Conservation (phyloP, 768 basidiomycete species). For the Kwoniella europaea region DNA sequence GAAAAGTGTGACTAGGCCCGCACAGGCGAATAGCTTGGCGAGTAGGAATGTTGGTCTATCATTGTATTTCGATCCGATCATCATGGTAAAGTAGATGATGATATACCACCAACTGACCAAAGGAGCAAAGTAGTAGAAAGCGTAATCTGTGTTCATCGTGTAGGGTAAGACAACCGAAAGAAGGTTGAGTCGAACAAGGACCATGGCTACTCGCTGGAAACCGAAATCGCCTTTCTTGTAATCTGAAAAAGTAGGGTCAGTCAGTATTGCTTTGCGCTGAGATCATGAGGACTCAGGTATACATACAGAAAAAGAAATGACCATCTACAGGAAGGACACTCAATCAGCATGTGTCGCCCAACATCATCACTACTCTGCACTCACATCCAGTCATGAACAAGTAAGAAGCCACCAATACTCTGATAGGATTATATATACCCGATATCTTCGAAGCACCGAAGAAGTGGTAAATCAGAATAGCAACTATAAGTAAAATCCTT, state of each 20-base stretch:
- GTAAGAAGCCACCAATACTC: constrained; percentile 84
- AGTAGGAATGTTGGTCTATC: constrained; percentile 70
- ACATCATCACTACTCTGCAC: constrained; percentile 10
- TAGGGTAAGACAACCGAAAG: constrained; percentile 81
- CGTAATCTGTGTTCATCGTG: constrained; percentile 88
- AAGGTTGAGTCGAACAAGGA: constrained; percentile 80
- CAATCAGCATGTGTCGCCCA: not conserved
- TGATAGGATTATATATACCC: constrained; percentile 90
- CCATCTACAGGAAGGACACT: constrained; percentile 44
- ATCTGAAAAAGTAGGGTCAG: constrained; percentile 55
- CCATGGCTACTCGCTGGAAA: constrained; percentile 74
- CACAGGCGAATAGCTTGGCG: constrained; percentile 72
- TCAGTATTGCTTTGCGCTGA: constrained; percentile 1
- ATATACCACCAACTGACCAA: constrained; percentile 84
- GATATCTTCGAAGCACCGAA: constrained; percentile 85
- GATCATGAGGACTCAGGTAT: not conserved
- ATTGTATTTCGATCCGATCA: constrained; percentile 73
- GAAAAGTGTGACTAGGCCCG: constrained; percentile 68
- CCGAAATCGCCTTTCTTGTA: constrained; percentile 87
- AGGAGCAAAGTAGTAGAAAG: constrained; percentile 88
- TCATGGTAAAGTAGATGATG: constrained; percentile 81
- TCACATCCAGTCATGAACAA: constrained; percentile 94
- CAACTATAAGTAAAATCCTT: constrained; percentile 63
- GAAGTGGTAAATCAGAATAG: constrained; percentile 91
- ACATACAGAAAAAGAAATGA: constrained; percentile 73